A percentile compares a stretch with the other conserved stretches of the same genome.
Conservation (phyloP, 2,329 filamentous ascomycete species). For the Cyanodermella asteris region DNA sequence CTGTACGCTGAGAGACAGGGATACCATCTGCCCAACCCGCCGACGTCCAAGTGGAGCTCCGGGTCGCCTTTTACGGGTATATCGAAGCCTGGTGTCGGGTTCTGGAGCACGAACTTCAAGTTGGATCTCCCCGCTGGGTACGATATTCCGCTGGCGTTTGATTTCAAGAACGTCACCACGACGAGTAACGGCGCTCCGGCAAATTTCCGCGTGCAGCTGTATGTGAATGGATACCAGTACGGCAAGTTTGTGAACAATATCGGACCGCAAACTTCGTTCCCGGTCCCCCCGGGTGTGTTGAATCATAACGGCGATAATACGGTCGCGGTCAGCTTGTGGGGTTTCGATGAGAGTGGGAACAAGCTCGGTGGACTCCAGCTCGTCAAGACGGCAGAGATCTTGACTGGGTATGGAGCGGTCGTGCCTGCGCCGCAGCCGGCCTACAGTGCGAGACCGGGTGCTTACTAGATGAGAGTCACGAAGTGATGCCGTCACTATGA, state of each 20-base stretch:
- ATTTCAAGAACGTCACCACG: constrained; percentile 18
- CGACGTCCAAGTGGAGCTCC: constrained; percentile 15
- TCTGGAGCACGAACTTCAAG: constrained; percentile 29
- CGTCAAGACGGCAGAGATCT: constrained; percentile 2
- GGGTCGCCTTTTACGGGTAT: constrained; percentile 19
- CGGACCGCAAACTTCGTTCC: constrained; percentile 27
- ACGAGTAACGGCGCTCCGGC: constrained; percentile 6
- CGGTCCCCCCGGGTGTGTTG: constrained; percentile 29
- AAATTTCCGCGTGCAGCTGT: constrained; percentile 23
- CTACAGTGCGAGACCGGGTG: constrained; percentile 3
- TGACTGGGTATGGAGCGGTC: constrained; percentile 4
- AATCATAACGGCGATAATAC: constrained; percentile 27
- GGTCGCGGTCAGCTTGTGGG: constrained; percentile 25
- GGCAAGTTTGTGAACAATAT: constrained; percentile 31
- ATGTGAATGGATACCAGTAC: constrained; percentile 30
- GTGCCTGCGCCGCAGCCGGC: constrained; percentile 3
- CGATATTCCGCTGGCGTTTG: constrained; percentile 33
- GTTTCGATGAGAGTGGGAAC: constrained; percentile 19
- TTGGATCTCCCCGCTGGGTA: constrained; percentile 29
- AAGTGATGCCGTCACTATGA: too few species aligned
- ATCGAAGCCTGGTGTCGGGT: constrained; percentile 25
- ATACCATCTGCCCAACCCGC: constrained; percentile 30
- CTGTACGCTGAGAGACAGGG: constrained; percentile 33
- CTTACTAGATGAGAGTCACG: constrained; percentile 5
- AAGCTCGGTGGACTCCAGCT: constrained; percentile 12